Percentiles rank a stretch among this genome's conserved stretches.
phyloP scores from a whole-genome alignment of 1,284 basidiomycete genomes.

The Anthracocystis panici-leucophaei region DNA sequence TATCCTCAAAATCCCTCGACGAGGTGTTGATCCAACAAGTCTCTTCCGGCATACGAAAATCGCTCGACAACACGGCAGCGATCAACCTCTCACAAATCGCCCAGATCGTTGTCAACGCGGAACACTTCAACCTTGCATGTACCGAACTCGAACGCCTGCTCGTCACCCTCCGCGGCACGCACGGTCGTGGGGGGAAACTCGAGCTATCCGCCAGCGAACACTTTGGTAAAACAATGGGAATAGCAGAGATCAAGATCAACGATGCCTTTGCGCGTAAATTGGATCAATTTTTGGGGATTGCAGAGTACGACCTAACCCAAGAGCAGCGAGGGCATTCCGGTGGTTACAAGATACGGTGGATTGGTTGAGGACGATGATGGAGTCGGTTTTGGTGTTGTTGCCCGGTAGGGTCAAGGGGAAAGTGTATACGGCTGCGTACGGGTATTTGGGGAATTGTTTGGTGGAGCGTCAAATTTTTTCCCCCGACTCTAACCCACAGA shows the following conservation, averaged over 20 bases:
- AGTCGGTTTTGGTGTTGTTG: constrained; percentile 84
- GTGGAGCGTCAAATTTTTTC: constrained; percentile 75
- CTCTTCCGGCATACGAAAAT: constrained; percentile 80
- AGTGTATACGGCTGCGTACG: constrained; percentile 85
- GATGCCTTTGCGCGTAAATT: constrained; percentile 88
- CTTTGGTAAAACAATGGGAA: constrained; percentile 79
- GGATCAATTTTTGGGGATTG: constrained; percentile 94
- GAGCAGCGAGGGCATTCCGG: constrained; percentile 75
- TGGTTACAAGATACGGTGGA: constrained; percentile 95
- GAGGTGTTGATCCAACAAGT: constrained; percentile 84
- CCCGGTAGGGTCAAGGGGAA: constrained; percentile 83
- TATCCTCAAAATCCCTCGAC: constrained; percentile 92
- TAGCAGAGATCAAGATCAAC: constrained; percentile 83
- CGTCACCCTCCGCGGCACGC: constrained; percentile 77
- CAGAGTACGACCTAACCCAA: constrained; percentile 84
- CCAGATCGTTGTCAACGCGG: constrained; percentile 91
- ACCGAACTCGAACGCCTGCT: constrained; percentile 87
- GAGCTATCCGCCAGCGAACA: constrained; percentile 77
- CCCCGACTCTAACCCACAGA: constrained; percentile 19
- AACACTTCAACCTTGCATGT: constrained; percentile 90
- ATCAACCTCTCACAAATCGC: constrained; percentile 90
- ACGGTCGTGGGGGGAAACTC: constrained; percentile 81
- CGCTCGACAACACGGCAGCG: constrained; percentile 75
- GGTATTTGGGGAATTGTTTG: constrained; percentile 85
- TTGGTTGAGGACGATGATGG: constrained; percentile 95